These are phyloP conservation scores for Penicillium lagena DNA, from an alignment of 495 filamentous ascomycete genomes.

Conservation along the genomic window DNA sequence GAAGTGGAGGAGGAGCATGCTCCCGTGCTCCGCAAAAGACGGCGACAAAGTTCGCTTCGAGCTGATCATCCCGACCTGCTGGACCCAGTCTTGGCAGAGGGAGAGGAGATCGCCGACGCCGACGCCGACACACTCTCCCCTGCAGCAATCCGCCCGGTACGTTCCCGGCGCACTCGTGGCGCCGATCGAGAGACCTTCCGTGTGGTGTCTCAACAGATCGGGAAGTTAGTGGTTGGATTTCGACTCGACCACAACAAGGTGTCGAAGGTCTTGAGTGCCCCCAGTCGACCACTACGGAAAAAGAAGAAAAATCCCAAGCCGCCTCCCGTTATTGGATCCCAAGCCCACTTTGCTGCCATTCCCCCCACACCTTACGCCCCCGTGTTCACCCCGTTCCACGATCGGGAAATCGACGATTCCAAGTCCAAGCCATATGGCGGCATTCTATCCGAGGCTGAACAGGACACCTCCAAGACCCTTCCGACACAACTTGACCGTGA, in stretches of 20 bases:
- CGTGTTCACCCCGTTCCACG: slow-evolving; percentile 77
- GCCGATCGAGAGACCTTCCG: slow-evolving; percentile 30
- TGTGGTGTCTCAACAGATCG: slow-evolving; percentile 26
- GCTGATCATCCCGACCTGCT: slow-evolving; percentile 14
- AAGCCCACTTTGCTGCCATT: slow-evolving; percentile 41
- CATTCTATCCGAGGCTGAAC: slow-evolving; percentile 81
- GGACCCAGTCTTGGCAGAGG: slow-evolving; percentile 13
- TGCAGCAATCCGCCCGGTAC: slow-evolving; percentile 23
- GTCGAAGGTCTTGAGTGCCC: slow-evolving; percentile 45
- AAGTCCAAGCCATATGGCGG: slow-evolving; percentile 96
- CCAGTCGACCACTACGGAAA: slow-evolving; percentile 25
- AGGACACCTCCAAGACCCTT: slow-evolving; percentile 83
- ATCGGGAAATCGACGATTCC: slow-evolving; percentile 79
- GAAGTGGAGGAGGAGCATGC: slow-evolving; percentile 50
- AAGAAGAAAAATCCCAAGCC: slow-evolving; percentile 32
- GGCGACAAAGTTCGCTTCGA: slow-evolving; percentile 27
- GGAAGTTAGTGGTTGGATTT: slow-evolving; percentile 52
- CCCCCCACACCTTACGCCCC: slow-evolving; percentile 51
- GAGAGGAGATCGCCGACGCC: slow-evolving; percentile 10
- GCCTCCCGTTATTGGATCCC: slow-evolving; percentile 24
- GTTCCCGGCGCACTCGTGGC: slow-evolving; percentile 30
- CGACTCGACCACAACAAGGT: slow-evolving; percentile 54
- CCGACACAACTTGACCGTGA: slow-evolving; percentile 73
- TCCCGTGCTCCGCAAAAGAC: slow-evolving; percentile 39
- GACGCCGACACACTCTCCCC: slow-evolving; percentile 17